Evolutionary conservation across 345 rosid species (phyloP), one percentile per base, ranked within the genome.

Genomic region (Eucalyptus albens): DNA sequence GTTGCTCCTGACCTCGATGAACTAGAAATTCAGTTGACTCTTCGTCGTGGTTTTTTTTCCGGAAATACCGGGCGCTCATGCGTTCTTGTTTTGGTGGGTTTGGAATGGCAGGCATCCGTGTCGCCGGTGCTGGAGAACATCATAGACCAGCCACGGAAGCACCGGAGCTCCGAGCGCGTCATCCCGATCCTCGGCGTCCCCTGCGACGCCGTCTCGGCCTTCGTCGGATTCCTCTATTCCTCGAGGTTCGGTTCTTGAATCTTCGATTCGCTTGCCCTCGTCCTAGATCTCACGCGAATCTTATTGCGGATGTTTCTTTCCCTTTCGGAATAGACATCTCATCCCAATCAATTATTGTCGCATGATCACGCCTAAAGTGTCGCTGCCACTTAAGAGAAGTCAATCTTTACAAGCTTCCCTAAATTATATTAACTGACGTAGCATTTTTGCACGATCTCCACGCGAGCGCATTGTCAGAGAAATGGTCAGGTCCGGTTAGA

Each of bases 101-200:
- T 8, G 33, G 49, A 42, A 88, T 22, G 27, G 51, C n/a, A 93
- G 95, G 93, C 93, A 15, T 89, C 91, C 10, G 92, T 69, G 33
- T 93, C 95, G 26, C 88, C 93, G 53, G 94, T 93, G 15, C 89
- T 93, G 88, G 94, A 91, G 90, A 93, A 65, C 82, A 87, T 92
- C 81, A 91, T 93, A 44, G 93, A 92, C 29, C 83, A 91, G 87
- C 95, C 93, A 4, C 90, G 86, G 27, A 93, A 93, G 90, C 92
- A 91, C 89, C 91, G 92, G 72, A 91, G 94, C 90, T 91, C 95
- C 44, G 91, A 90, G 91, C 88, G 45, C 9, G 49, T 90, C 89
- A 91, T 93, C 50, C 89, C 92, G 19, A 91, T 93, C 88, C 91
- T 90, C 88, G 94, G 95, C 80, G 95, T 93, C 56, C 94, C 94